Percentiles rank a stretch among this genome's conserved stretches.
phyloP scores from a whole-genome alignment of 441 rosid species.

The Erodium moschatum region DNA sequence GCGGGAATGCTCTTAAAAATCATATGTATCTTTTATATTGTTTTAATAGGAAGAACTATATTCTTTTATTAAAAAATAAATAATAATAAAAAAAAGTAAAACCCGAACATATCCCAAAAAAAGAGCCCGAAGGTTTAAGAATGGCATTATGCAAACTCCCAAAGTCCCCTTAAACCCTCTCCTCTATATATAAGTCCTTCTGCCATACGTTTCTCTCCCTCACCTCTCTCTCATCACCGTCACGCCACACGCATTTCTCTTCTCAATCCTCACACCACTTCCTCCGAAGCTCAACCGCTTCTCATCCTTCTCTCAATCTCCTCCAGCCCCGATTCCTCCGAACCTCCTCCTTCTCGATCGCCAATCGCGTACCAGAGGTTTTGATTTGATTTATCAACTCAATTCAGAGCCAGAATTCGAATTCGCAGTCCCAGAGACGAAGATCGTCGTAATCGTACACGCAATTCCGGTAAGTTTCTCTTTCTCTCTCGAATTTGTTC shows the following conservation, averaged over 20 bases:
- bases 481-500: not conserved
- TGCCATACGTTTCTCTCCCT: not conserved
- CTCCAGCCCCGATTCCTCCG: no score
- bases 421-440: not conserved
- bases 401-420: not conserved
- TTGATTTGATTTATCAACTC: not conserved
- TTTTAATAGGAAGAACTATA: no score
- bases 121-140: not conserved
- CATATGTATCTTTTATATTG: no score
- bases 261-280: not conserved
- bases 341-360: not conserved
- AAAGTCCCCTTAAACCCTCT: conserved; percentile 7
- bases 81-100: not conserved
- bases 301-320: not conserved
- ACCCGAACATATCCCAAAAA: not conserved
- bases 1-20: no score
- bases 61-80: not conserved
- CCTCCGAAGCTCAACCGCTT: not conserved
- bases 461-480: not conserved
- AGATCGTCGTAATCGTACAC: not conserved
- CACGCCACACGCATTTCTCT: not conserved
- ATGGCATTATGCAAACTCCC: not conserved
- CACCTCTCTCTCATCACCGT: not conserved
- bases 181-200: conserved; percentile 21
- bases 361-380: not conserved